These are phyloP conservation scores for Paxillus ammoniavirescens DNA, from an alignment of 768 basidiomycete species.

Conservation along the genomic window DNA sequence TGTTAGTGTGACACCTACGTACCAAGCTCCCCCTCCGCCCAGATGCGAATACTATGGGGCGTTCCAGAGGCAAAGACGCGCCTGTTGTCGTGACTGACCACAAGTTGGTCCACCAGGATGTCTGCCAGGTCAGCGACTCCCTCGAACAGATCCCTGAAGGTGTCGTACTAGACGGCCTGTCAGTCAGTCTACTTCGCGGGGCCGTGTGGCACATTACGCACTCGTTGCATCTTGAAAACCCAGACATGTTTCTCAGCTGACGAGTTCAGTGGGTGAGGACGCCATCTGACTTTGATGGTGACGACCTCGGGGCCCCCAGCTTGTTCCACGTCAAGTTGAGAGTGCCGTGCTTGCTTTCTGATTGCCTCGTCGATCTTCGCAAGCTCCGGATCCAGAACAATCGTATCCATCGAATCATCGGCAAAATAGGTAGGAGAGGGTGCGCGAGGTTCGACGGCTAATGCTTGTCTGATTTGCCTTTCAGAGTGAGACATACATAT, in stretches of 20 bases:
- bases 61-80: constrained; percentile 71
- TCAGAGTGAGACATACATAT: constrained; percentile 3
- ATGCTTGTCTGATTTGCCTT: constrained; percentile 40
- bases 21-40: constrained; percentile 70
- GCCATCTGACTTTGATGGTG: constrained; percentile 59
- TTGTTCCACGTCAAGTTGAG: constrained; percentile 21
- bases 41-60: constrained; percentile 62
- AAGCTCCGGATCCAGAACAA: constrained; percentile 62
- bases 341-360: constrained; percentile 27
- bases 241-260: constrained; percentile 40
- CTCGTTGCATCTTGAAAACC: constrained; percentile 59
- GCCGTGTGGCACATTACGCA: constrained; percentile 28
- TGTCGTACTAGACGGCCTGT: constrained; percentile 49
- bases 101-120: constrained; percentile 49
- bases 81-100: constrained; percentile 59
- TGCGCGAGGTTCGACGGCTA: constrained; percentile 40
- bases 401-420: constrained; percentile 48
- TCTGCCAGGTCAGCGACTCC: constrained; percentile 60
- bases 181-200: background rate
- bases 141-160: constrained; percentile 64
- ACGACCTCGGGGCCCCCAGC: constrained; percentile 39
- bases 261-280: constrained; percentile 56
- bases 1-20: constrained; percentile 16
- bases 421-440: constrained; percentile 44
- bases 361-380: constrained; percentile 50